Evolutionary conservation across 2,329 filamentous ascomycete genomes (phyloP), one percentile per base, ranked within the genome.

Genomic region (Sordariomycetes sp.): DNA sequence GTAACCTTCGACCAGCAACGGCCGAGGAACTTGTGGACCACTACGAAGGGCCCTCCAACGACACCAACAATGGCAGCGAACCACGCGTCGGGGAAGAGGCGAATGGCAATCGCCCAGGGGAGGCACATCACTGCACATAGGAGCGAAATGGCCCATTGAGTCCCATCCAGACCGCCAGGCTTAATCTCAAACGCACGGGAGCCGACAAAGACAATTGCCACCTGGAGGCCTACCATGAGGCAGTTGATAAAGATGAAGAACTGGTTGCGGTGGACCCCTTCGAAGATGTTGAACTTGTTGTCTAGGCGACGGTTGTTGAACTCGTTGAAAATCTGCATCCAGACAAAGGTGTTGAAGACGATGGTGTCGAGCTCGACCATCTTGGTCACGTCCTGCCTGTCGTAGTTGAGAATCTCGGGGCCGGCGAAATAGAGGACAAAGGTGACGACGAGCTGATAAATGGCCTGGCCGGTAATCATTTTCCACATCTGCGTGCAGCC

Each of bases 281-380:
- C 76, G 56, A 84, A 77, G 45, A 84, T 76, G 62, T 84, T 84
- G 69, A 84, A 75, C 59, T 76, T 75, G 67, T 84, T 84, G 63
- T 84, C 81, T 0, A 84, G 72, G 50, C 80, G 79, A 36, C 81
- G 76, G 64, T 81, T 82, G 68, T 85, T 85, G 70, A 84, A 78
- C 67, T 84, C 77, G 66, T 86, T 86, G 72, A 86, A 87, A 60
- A 87, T 84, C 64, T 87, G 84, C 76, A 86, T 82, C 82, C 82
- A 87, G 2, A 87, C 83, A 62, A 85, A 87, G 0, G 79, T 82
- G 68, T 87, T 87, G 72, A 87, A 87, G 54, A 87, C 78, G 57
- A 85, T 73, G 1, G 82, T 84, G 61, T 80, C 73, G 42, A 84
- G 70, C 62, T 79, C 70, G n/a, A 76, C 68, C 20, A 69, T 67